Conservation (phyloP, 306 rosid species). For the Hippophae gyantsensis region DNA sequence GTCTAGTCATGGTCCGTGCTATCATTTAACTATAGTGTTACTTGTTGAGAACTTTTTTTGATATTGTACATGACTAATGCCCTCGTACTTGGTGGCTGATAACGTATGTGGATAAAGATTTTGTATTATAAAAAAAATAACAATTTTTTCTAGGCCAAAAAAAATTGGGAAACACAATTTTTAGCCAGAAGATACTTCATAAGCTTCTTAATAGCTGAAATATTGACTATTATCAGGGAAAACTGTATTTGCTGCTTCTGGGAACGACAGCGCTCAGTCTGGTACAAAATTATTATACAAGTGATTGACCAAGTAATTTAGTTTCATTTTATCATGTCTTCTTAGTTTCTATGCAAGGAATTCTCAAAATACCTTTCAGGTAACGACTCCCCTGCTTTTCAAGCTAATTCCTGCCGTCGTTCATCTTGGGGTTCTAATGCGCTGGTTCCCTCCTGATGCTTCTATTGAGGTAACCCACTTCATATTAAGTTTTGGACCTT, state of each 20-base stretch:
- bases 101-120: too few relatives aligned
- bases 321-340: not conserved
- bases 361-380: constrained; percentile 31
- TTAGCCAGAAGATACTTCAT: constrained; percentile 2
- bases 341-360: not conserved
- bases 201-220: constrained; percentile 2
- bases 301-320: not conserved
- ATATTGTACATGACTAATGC: not conserved
- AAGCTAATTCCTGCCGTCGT: constrained; percentile 92
- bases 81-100: not conserved
- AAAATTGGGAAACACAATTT: not conserved
- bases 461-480: constrained; percentile 52
- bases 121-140: too few relatives aligned
- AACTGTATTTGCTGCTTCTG: constrained; percentile 46
- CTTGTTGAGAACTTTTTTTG: constrained; percentile 5
- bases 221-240: constrained; percentile 35
- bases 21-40: not conserved
- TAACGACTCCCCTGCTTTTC: constrained; percentile 87
- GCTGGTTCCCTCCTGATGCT: constrained; percentile 83
- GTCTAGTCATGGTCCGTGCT: constrained; percentile 80
- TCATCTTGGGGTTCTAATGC: constrained; percentile 84
- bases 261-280: constrained; percentile 58
- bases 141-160: too few relatives aligned
- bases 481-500: constrained; percentile 2
- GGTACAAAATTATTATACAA: constrained; percentile 22